These are phyloP conservation scores for Dryas integrifolia DNA, from an alignment of 331 rosid species.

Conservation along the genomic window DNA sequence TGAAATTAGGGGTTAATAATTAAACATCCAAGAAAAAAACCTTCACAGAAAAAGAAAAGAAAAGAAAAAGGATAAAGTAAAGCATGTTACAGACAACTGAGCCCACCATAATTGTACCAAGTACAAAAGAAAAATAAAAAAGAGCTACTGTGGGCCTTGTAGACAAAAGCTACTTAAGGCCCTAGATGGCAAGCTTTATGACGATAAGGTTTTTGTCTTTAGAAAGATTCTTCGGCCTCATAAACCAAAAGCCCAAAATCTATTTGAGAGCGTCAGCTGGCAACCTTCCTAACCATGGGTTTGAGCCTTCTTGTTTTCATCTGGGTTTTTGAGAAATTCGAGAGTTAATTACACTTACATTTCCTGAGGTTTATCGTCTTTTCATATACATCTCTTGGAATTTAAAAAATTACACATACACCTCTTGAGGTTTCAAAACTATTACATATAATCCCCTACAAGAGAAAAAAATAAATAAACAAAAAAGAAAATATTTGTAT, in stretches of 20 bases:
- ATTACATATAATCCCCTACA: too few species aligned
- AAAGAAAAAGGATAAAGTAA: background rate
- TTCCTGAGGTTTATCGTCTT: too few species aligned
- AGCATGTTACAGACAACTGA: background rate
- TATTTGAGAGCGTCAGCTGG: background rate
- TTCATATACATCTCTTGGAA: too few species aligned
- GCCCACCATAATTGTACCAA: background rate
- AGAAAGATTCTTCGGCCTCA: background rate
- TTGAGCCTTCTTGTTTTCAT: background rate
- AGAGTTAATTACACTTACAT: background rate
- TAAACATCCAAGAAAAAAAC: background rate
- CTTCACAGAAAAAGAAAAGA: background rate
- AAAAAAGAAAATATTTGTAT: too few species aligned
- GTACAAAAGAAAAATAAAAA: too few species aligned
- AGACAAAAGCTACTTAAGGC: background rate
- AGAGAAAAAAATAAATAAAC: too few species aligned
- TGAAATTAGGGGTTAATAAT: too few species aligned
- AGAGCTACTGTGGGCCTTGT: background rate
- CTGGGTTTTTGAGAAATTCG: background rate
- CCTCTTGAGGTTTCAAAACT: too few species aligned
- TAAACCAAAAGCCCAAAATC: slow-evolving; percentile 3
- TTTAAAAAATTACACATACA: too few species aligned
- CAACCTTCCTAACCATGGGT: background rate
- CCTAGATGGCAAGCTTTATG: background rate
- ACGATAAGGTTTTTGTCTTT: background rate